Evolutionary conservation across 306 rosid genomes (phyloP).

Genomic region (Boehmeria nivea): DNA sequence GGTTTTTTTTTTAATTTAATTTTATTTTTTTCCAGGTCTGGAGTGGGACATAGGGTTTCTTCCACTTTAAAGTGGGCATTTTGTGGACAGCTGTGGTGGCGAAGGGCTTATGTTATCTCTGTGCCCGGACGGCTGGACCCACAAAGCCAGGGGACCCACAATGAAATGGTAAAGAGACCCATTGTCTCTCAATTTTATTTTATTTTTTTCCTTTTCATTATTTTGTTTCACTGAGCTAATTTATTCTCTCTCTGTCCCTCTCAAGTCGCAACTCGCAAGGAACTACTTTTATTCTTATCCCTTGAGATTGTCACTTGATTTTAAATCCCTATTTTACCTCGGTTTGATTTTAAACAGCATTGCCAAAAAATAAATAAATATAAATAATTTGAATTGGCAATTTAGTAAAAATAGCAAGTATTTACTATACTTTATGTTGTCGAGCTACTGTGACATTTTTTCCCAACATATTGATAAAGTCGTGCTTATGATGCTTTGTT

Average conservation of each 20-base stretch:
- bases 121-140: background rate
- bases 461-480: no score
- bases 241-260: background rate
- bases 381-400: no score
- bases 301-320: no score
- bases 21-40: background rate
- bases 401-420: no score
- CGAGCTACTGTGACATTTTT: no score
- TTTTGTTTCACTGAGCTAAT: background rate
- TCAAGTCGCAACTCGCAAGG: no score
- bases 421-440: no score
- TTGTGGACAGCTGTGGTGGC: slow-evolving; percentile 6
- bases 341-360: no score
- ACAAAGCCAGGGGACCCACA: slow-evolving; percentile 8
- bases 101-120: background rate
- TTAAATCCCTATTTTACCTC: no score
- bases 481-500: no score
- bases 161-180: background rate
- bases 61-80: background rate
- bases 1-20: background rate
- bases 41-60: slow-evolving; percentile 5
- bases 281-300: no score
- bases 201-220: background rate
- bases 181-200: background rate
- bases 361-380: no score